A percentile compares a stretch with the other conserved stretches of the same genome.
phyloP scores from a whole-genome alignment of 768 basidiomycete genomes.

The Boletales sp. region DNA sequence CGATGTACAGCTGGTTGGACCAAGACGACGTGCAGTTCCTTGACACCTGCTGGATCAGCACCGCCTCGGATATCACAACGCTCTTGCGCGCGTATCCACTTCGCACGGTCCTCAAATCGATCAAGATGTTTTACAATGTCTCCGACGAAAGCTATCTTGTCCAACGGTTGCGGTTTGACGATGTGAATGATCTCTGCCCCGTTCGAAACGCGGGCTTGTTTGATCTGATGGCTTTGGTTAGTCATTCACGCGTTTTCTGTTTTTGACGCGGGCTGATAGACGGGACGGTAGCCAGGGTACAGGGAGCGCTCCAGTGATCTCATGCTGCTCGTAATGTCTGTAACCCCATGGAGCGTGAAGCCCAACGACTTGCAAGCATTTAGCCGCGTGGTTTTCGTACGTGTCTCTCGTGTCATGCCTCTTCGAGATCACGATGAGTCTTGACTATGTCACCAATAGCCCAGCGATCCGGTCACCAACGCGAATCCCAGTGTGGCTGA shows the following conservation, averaged over 20 bases:
- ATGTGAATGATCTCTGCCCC: conserved; percentile 8
- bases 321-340: neutral
- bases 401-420: neutral
- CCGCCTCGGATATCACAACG: conserved; percentile 4
- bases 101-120: neutral
- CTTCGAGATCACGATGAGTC: no score
- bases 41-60: neutral
- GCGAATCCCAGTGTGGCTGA: neutral
- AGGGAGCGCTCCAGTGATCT: neutral
- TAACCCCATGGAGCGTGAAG: conserved; percentile 3
- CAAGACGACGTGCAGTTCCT: neutral
- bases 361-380: conserved; percentile 5
- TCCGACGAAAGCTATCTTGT: neutral
- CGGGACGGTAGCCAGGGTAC: neutral
- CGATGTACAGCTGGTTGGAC: neutral
- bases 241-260: neutral
- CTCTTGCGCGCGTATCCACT: conserved; percentile 4
- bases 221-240: conserved; percentile 4
- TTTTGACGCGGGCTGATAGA: neutral
- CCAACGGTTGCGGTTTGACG: neutral
- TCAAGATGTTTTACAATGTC: neutral
- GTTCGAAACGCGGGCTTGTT: neutral
- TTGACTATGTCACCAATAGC: neutral
- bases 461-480: neutral
- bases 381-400: neutral